These are phyloP conservation scores for Breynia disticha DNA, from an alignment of 441 rosid genomes.

Conservation along the genomic window DNA sequence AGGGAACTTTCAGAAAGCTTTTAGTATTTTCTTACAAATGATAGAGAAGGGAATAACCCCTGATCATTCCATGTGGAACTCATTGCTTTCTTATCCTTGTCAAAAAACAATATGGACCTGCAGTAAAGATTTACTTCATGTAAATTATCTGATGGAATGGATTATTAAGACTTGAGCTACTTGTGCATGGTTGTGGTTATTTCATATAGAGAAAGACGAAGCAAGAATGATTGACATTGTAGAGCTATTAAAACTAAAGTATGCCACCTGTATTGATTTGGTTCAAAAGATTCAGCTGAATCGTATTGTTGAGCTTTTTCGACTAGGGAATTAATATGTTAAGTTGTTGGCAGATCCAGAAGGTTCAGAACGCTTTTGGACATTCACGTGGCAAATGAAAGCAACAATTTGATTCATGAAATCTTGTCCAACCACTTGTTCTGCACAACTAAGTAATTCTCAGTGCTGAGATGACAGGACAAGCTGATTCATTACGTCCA, in stretches of 20 bases:
- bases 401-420: too few species aligned
- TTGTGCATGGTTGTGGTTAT: not conserved
- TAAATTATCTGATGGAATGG: conserved; percentile 13
- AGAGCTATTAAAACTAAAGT: too few species aligned
- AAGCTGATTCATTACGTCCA: too few species aligned
- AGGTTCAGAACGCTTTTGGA: too few species aligned
- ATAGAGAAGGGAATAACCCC: conserved; percentile 48
- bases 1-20: conserved; percentile 37
- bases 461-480: too few species aligned
- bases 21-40: conserved; percentile 40
- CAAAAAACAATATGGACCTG: conserved; percentile 24
- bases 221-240: not conserved
- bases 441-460: too few species aligned
- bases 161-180: conserved; percentile 15
- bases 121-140: conserved; percentile 13
- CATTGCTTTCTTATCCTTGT: conserved; percentile 36
- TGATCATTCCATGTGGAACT: conserved; percentile 44
- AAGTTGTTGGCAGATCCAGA: not conserved
- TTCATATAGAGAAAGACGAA: too few species aligned
- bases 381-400: too few species aligned
- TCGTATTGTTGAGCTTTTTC: not conserved
- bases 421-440: too few species aligned
- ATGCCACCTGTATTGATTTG: too few species aligned
- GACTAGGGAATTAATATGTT: not conserved
- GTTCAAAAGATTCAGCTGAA: too few species aligned